Evolutionary conservation across 768 basidiomycete genomes (phyloP).

Genomic region (Kwoniella pini): DNA sequence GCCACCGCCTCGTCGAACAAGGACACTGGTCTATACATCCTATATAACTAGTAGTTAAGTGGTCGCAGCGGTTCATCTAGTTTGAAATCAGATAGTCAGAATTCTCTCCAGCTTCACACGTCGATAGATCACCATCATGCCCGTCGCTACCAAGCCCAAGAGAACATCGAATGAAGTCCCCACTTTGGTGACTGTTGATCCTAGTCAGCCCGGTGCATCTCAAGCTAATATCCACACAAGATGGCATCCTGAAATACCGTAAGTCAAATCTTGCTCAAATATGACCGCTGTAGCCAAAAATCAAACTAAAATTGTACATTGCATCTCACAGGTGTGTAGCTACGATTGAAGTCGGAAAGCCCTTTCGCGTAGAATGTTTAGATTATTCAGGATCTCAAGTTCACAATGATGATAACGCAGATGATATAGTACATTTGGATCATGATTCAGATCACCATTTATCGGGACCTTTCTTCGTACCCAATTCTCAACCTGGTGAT

Average conservation of each 20-base stretch:
- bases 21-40: no score
- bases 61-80: no score
- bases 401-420: conserved; percentile 26
- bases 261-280: conserved; percentile 4
- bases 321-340: conserved; percentile 22
- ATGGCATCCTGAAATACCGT: conserved; percentile 37
- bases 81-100: no score
- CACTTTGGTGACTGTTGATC: conserved; percentile 26
- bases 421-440: conserved; percentile 31
- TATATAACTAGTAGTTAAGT: no score
- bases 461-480: conserved; percentile 73
- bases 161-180: conserved; percentile 18
- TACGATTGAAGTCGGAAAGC: conserved; percentile 18
- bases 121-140: conserved; percentile 1
- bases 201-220: conserved; percentile 12
- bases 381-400: conserved; percentile 38
- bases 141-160: conserved; percentile 1
- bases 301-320: no score
- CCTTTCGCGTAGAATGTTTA: conserved; percentile 32
- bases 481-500: conserved; percentile 76
- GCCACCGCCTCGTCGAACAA: no score
- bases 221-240: conserved; percentile 31
- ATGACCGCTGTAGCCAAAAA: no score
- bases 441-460: conserved; percentile 64
- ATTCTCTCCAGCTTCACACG: no score